Base-by-base conservation (phyloP, 1,284 basidiomycete species). In the Pseudozyma tsukubaensis region DNA sequence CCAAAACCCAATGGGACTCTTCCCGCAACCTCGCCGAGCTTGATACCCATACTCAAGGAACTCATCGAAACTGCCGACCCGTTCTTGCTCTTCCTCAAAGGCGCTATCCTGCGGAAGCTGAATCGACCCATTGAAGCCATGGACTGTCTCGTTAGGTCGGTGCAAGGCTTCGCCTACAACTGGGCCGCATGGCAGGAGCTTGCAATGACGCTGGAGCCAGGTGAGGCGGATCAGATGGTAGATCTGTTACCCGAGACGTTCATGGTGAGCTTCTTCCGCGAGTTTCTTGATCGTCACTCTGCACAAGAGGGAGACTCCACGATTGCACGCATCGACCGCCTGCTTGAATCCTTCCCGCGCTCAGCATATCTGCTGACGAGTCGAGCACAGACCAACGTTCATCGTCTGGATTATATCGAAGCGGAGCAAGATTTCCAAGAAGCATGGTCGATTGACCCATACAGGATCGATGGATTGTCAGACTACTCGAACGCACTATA, bases 401-500 rank as follows among this genome's bases (percentile, higher is more conserved):
- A 77, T 34, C 59, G 66, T 1, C 57, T 70, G 18, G 77, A 78
- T 50, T 75, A 79, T 36, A 77, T 66, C 42, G 79, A 78, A 42
- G 76, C 82, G 1, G 81, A 82, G 29, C 77, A 75, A 29, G 78
- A 76, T 13, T 84, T 82, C 50, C 77, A 81, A 39, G 57, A 72
- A 45, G 80, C 76, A 47, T 61, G 75, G 50, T 50, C 87, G 5
- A 83, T 91, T 43, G 95, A 98, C 83, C 95, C 95, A 4, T 92
- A 91, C 86, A 89, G 95, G 24, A 90, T 97, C 68, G 97, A 99
- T 76, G 94, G 97, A 78, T 91, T 99, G 54, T 96, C 98, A 83
- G 91, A 97, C 56, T 96, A 94, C 85, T 97, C 94, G 59, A 97
- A 99, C 83, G 96, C 98, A 80, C 88, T 99, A 43, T 99, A 98